A percentile compares a stretch with the other conserved stretches of the same genome.
phyloP scores from a whole-genome alignment of 495 filamentous ascomycete genomes.

The Aspergillus bridgeri region DNA sequence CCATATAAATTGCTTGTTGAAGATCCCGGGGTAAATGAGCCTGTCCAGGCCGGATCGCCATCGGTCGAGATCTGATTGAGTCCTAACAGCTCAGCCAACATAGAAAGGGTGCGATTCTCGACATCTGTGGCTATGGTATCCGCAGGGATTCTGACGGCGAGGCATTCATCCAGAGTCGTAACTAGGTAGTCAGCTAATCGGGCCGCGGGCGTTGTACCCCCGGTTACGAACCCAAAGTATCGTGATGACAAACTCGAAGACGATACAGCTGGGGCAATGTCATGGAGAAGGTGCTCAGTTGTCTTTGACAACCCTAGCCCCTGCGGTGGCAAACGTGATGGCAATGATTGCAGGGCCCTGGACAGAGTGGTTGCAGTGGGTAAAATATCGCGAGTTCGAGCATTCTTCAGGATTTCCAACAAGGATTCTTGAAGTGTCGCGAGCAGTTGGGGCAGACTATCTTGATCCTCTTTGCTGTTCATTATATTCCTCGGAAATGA shows the following conservation, averaged over 20 bases:
- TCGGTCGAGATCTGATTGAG: background rate
- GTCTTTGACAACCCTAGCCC: background rate
- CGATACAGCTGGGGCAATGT: background rate
- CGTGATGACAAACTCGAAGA: background rate
- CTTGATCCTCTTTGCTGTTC: background rate
- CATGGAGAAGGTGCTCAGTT: background rate
- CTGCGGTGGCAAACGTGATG: background rate
- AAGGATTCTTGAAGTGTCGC: background rate
- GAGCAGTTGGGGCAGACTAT: background rate
- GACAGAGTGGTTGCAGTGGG: background rate
- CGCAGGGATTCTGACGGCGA: background rate
- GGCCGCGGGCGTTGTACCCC: background rate
- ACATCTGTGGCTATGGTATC: slow-evolving; percentile 1
- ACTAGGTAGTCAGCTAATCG: background rate
- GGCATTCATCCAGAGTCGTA: background rate
- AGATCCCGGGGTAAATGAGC: background rate
- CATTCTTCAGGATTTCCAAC: background rate
- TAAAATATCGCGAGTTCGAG: background rate
- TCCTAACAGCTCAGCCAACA: background rate
- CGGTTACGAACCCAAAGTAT: background rate
- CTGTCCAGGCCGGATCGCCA: background rate
- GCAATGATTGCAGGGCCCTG: background rate
- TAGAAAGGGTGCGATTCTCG: background rate
- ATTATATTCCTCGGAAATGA: background rate
- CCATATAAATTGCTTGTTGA: background rate